Percentiles rank a stretch among this genome's conserved stretches.
Conservation (phyloP, 495 filamentous ascomycete species). For the Cercophora sp. region DNA sequence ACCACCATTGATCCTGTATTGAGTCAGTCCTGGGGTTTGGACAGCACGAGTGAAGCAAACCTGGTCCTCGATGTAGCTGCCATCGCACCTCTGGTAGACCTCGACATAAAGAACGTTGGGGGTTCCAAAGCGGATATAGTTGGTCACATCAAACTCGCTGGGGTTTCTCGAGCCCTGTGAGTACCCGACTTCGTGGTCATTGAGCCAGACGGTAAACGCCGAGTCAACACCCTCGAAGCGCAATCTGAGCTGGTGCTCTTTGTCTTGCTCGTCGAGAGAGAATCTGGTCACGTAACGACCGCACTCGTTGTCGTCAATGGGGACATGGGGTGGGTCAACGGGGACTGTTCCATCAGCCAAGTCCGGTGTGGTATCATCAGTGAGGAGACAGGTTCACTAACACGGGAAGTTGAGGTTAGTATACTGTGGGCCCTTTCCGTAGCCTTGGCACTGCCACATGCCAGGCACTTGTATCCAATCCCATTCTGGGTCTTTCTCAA, state of each 20-base stretch:
- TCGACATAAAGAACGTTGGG: slow-evolving; percentile 57
- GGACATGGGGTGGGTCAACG: slow-evolving; percentile 55
- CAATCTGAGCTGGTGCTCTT: slow-evolving; percentile 44
- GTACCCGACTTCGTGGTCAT: slow-evolving; percentile 61
- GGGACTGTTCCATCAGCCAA: too few relatives aligned
- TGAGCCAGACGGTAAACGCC: slow-evolving; percentile 65
- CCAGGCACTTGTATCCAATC: slow-evolving; percentile 57
- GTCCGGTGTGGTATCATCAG: too few relatives aligned
- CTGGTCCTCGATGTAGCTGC: slow-evolving; percentile 66
- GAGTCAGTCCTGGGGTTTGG: not conserved
- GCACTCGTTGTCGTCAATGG: slow-evolving; percentile 61
- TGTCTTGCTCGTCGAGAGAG: slow-evolving; percentile 32
- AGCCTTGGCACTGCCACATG: slow-evolving; percentile 69
- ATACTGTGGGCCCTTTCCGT: slow-evolving; percentile 59
- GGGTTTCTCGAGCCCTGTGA: slow-evolving; percentile 65
- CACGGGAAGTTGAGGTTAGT: slow-evolving; percentile 63
- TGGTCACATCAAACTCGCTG: slow-evolving; percentile 62
- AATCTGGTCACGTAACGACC: slow-evolving; percentile 59
- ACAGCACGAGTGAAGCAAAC: slow-evolving; percentile 24
- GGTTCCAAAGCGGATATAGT: slow-evolving; percentile 36
- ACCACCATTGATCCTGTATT: slow-evolving; percentile 50
- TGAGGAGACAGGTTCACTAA: too few relatives aligned
- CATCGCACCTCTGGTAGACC: slow-evolving; percentile 66
- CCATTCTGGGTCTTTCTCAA: slow-evolving; percentile 42
- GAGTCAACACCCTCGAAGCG: slow-evolving; percentile 70